These are phyloP conservation scores for Apiospora hydei DNA, from an alignment of 2,329 filamentous ascomycete species.

Conservation along the genomic window DNA sequence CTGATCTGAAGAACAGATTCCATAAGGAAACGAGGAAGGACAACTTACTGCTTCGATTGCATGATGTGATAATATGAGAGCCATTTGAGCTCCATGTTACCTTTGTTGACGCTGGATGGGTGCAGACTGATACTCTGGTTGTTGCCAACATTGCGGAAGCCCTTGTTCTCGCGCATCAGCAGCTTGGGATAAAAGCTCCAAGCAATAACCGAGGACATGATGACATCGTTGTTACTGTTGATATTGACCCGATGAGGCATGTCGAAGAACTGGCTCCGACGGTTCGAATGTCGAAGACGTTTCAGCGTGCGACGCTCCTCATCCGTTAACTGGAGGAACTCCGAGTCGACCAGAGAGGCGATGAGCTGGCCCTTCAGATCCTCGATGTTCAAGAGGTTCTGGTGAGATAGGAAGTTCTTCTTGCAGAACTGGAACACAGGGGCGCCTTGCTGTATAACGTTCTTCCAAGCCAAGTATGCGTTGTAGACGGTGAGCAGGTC, in stretches of 20 bases:
- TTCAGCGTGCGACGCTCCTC: constrained; percentile 76
- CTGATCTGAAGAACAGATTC: constrained; percentile 26
- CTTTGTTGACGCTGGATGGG: constrained; percentile 88
- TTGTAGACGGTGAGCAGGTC: constrained; percentile 94
- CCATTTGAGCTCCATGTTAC: constrained; percentile 73
- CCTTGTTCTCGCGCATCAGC: constrained; percentile 80
- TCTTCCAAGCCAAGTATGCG: constrained; percentile 89
- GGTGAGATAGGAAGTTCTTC: constrained; percentile 92
- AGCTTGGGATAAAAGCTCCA: constrained; percentile 98
- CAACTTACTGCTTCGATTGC: constrained; percentile 78
- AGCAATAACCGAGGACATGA: constrained; percentile 83
- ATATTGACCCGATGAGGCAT: constrained; percentile 77
- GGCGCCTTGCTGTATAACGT: constrained; percentile 73
- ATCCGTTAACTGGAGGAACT: constrained; percentile 77
- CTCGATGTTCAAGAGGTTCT: constrained; percentile 90
- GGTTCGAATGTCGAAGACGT: constrained; percentile 70
- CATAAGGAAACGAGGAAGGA: constrained; percentile 30
- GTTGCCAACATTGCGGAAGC: constrained; percentile 89
- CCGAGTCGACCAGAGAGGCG: constrained; percentile 83
- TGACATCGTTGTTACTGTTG: constrained; percentile 80
- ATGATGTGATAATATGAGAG: constrained; percentile 97
- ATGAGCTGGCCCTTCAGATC: constrained; percentile 93
- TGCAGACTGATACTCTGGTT: constrained; percentile 90
- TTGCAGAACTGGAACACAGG: constrained; percentile 91
- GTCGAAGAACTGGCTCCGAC: constrained; percentile 80